phyloP scores from a whole-genome alignment of 331 rosid species.

The Stylosanthes scabra region DNA sequence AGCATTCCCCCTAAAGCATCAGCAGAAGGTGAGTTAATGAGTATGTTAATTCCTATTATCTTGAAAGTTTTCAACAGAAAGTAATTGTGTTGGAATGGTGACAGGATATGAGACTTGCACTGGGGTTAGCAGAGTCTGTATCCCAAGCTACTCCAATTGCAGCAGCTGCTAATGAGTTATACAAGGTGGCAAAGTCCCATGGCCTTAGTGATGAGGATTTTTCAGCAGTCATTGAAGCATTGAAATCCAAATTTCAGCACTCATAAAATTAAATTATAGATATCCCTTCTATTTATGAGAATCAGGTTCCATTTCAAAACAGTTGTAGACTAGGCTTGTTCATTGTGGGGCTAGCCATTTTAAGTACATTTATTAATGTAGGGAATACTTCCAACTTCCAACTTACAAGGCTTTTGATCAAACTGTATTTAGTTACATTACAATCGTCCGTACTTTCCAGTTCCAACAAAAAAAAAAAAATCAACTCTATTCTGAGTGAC shows the following conservation, averaged over 20 bases:
- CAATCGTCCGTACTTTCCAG: too few species aligned
- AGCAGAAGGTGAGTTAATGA: slow-evolving; percentile 77
- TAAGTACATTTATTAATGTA: slow-evolving; percentile 26
- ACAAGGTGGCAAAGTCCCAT: slow-evolving; percentile 88
- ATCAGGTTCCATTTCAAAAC: not conserved
- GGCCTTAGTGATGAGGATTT: slow-evolving; percentile 92
- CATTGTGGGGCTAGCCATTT: slow-evolving; percentile 24
- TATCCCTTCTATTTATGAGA: not conserved
- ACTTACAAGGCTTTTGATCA: not conserved
- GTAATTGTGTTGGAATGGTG: slow-evolving; percentile 21
- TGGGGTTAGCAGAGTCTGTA: slow-evolving; percentile 90
- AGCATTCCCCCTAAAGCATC: slow-evolving; percentile 95
- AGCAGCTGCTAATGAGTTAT: slow-evolving; percentile 94
- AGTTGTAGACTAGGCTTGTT: not conserved
- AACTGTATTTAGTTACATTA: not conserved
- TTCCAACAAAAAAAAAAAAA: too few species aligned
- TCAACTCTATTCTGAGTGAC: too few species aligned
- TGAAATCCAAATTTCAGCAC: slow-evolving; percentile 73
- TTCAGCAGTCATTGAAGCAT: slow-evolving; percentile 94
- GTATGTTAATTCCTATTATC: slow-evolving; percentile 10
- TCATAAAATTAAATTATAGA: slow-evolving; percentile 16
- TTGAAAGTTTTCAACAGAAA: not conserved
- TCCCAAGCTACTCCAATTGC: slow-evolving; percentile 90
- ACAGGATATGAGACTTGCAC: slow-evolving; percentile 95
- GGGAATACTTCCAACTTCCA: slow-evolving; percentile 14